phyloP scores from a whole-genome alignment of 257 asterid genomes.

The Solanum lycopersicoides region DNA sequence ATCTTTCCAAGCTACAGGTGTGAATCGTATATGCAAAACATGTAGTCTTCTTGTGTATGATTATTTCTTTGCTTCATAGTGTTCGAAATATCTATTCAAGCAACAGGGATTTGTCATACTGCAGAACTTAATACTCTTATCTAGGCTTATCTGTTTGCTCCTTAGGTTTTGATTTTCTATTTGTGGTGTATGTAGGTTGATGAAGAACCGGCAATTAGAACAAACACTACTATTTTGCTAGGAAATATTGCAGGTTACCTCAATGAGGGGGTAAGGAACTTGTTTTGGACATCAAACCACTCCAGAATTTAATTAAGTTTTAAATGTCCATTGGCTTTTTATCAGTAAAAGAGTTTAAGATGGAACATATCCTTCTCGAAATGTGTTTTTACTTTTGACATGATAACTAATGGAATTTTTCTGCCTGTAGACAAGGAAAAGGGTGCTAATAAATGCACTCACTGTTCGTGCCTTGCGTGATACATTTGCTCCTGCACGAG shows the following conservation, averaged over 20 bases:
- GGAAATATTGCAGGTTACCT: slow-evolving; percentile 95
- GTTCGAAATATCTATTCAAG: slow-evolving; percentile 31
- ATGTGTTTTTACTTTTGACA: not conserved
- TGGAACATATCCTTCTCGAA: not conserved
- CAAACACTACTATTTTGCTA: slow-evolving; percentile 94
- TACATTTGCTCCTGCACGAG: slow-evolving; percentile 95
- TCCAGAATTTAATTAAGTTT: not conserved
- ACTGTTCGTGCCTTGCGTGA: slow-evolving; percentile 98
- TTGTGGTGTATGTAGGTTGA: slow-evolving; percentile 56
- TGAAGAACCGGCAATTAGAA: slow-evolving; percentile 96
- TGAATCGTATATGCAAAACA: not conserved
- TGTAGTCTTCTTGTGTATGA: slow-evolving; percentile 1
- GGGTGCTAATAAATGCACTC: slow-evolving; percentile 92
- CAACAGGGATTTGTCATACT: slow-evolving; percentile 46
- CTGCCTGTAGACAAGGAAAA: slow-evolving; percentile 78
- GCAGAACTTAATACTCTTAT: slow-evolving; percentile 2
- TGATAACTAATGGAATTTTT: not conserved
- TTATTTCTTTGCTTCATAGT: not conserved
- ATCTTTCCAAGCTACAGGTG: slow-evolving; percentile 89
- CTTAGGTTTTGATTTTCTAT: slow-evolving; percentile 1
- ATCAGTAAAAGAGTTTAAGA: not conserved
- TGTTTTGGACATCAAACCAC: not conserved
- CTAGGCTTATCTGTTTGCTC: not conserved
- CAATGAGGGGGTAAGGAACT: slow-evolving; percentile 82
- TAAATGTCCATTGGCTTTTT: not conserved